phyloP scores from a whole-genome alignment of 2,329 filamentous ascomycete genomes.

The Aspergillus unguis region DNA sequence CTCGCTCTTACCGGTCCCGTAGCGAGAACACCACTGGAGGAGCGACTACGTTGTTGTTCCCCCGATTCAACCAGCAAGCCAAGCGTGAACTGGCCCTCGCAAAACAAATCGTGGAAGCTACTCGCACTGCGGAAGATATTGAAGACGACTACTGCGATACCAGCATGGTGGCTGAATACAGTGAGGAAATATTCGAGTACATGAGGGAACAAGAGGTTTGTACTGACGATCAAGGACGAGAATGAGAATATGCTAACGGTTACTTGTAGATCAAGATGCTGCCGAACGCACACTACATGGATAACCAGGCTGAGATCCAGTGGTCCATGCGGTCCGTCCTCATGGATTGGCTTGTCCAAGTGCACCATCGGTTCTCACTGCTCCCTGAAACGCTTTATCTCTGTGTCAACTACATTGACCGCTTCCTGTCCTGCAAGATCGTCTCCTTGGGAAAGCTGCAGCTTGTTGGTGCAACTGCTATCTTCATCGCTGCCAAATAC shows the following conservation, averaged over 20 bases:
- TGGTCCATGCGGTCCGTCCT: conserved; percentile 98
- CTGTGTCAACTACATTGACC: conserved; percentile 94
- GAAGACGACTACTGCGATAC: conserved; percentile 91
- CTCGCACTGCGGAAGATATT: conserved; percentile 67
- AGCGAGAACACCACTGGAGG: conserved; percentile 69
- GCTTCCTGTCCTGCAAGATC: conserved; percentile 90
- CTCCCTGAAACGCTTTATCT: conserved; percentile 94
- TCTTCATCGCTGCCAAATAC: conserved; percentile 95
- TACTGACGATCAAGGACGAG: background rate
- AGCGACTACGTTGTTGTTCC: conserved; percentile 65
- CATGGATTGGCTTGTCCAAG: conserved; percentile 97
- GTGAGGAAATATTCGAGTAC: conserved; percentile 91
- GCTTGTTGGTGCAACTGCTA: conserved; percentile 90
- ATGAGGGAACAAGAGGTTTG: conserved; percentile 83
- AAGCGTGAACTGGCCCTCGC: conserved; percentile 70
- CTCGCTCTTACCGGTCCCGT: conserved; percentile 72
- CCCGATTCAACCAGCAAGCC: conserved; percentile 65
- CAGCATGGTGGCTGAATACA: conserved; percentile 96
- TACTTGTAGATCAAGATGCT: conserved; percentile 67
- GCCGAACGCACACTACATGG: conserved; percentile 93
- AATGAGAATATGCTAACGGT: conserved; percentile 20
- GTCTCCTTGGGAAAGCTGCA: conserved; percentile 94
- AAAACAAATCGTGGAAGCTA: conserved; percentile 63
- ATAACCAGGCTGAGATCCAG: conserved; percentile 92
- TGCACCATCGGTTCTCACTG: conserved; percentile 85